Evolutionary conservation across 2,329 filamentous ascomycete species (phyloP).

Genomic region (Xylariaceae sp.): DNA sequence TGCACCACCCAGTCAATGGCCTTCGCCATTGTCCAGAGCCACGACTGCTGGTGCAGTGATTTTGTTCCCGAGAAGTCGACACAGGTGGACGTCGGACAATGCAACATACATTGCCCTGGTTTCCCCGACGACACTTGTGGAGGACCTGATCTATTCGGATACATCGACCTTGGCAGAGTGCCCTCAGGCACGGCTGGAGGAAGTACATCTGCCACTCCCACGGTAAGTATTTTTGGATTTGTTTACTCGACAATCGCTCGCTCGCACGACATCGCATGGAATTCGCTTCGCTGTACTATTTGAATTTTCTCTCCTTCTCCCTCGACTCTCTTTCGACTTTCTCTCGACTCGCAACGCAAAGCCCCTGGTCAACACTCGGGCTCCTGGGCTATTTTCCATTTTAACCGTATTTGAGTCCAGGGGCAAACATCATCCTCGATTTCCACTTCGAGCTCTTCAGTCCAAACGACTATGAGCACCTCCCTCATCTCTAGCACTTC

Average conservation of each 20-base stretch:
- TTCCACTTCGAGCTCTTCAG: slow-evolving; percentile 34
- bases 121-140: slow-evolving; percentile 64
- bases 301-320: too few species aligned
- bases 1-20: slow-evolving; percentile 52
- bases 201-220: slow-evolving; percentile 23
- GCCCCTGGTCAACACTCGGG: background rate
- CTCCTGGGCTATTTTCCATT: slow-evolving; percentile 20
- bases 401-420: slow-evolving; percentile 31
- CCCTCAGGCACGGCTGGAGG: slow-evolving; percentile 54
- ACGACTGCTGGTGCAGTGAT: slow-evolving; percentile 71
- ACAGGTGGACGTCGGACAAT: slow-evolving; percentile 42
- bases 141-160: slow-evolving; percentile 56
- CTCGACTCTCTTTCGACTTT: too few species aligned
- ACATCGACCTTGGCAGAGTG: slow-evolving; percentile 50
- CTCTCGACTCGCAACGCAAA: background rate
- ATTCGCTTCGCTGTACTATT: slow-evolving; percentile 11
- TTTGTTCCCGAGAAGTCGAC: slow-evolving; percentile 50
- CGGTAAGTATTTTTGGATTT: slow-evolving; percentile 28
- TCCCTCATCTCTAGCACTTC: slow-evolving; percentile 11
- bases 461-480: slow-evolving; percentile 11
- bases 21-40: slow-evolving; percentile 61
- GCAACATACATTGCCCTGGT: slow-evolving; percentile 60
- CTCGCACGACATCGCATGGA: slow-evolving; percentile 22
- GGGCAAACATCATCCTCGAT: slow-evolving; percentile 30
- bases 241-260: background rate